Evolutionary conservation across 1,284 basidiomycete species (phyloP).

Genomic region (Entoloma clypeatum): DNA sequence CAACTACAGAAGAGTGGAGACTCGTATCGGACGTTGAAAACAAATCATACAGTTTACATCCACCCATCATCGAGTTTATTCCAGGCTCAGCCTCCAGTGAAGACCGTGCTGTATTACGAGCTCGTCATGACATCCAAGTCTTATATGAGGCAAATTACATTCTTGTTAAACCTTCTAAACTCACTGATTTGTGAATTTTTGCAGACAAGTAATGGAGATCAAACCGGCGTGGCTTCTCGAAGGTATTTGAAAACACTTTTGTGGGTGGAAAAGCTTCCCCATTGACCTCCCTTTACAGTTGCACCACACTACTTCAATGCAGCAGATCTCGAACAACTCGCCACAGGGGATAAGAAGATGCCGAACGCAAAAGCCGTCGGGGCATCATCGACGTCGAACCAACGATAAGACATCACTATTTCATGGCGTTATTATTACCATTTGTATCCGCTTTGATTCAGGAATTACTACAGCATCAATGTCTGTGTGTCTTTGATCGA

Average conservation of each 20-base stretch:
- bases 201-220: constrained; percentile 95
- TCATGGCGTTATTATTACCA: too few relatives aligned
- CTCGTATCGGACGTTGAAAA: constrained; percentile 91
- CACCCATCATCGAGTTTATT: constrained; percentile 95
- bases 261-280: background rate
- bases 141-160: constrained; percentile 60
- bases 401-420: constrained; percentile 5
- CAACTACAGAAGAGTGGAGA: constrained; percentile 88
- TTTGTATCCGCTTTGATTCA: too few relatives aligned
- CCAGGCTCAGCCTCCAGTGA: constrained; percentile 91
- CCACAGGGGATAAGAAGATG: constrained; percentile 87
- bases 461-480: constrained; percentile 2
- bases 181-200: constrained; percentile 21
- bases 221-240: constrained; percentile 92
- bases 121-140: constrained; percentile 87
- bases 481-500: background rate
- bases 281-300: constrained; percentile 42
- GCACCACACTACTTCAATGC: constrained; percentile 94
- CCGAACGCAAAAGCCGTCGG: constrained; percentile 59
- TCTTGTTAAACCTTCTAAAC: background rate
- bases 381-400: constrained; percentile 21
- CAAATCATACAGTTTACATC: constrained; percentile 92
- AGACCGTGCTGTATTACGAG: constrained; percentile 92
- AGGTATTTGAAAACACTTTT: constrained; percentile 45
- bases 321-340: constrained; percentile 80